Base-by-base conservation (phyloP, 140 eudicot genomes). In the Oenanthe javanica region DNA sequence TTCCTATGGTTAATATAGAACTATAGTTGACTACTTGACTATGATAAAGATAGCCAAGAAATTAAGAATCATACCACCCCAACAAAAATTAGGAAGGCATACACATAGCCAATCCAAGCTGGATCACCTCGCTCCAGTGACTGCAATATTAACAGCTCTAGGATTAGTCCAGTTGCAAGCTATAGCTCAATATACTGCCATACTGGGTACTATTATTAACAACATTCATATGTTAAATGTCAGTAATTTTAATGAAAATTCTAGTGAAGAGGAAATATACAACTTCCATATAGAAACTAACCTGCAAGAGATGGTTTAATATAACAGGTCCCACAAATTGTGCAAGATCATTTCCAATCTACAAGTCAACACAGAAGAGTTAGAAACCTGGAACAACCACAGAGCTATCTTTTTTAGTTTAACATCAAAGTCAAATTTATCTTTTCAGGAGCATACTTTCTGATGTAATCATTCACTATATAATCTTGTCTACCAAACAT, bases 101-200 rank as follows among this genome's bases (percentile, higher is more conserved):
- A 92, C 43, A 88, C 47, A 87, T 92, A 95, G 63, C 97, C 99
- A 77, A 92, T 86, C 99, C 97, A 95, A 84, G 99, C 93, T 80
- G 99, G 97, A 85, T 90, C 99, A 7, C 97, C 99, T 81, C 84
- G 88, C 88, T 95, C 92, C 90, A 95, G 85, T n/a, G 99, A 92
- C 97, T 95, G 76, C 61, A 42, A 6, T 36, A 25, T 31, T 57
- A 46, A 12, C 6, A 74, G 2, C 25, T 46, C 15, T 10, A 72
- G 23, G 1, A 15, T 43, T 43, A 72, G 76, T 43, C 6, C 16
- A 21, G 54, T 43, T 40, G 50, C 16, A 21, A 42, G 13, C 52
- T 19, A 47, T 10, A 74, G 25, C 4, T 10, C 7, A 31, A 31
- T 31, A 31, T 31, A 31, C 36, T 47, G 11, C 5, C n/a, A 46